Percentiles rank a stretch among this genome's conserved stretches.
phyloP scores from a whole-genome alignment of 345 rosid species.

The Camelina sativa region DNA sequence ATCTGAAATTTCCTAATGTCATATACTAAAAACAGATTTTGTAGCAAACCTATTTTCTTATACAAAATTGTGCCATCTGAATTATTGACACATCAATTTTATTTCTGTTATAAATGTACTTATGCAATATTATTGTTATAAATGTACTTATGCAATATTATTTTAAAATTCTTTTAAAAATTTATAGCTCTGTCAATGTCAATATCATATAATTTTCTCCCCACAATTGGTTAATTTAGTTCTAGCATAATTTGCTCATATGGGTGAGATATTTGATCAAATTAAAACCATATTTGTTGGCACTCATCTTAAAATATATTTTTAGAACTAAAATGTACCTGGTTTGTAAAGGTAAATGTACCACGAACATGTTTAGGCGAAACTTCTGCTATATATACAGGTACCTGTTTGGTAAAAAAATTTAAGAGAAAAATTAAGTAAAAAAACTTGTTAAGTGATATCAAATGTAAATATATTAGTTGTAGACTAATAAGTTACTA shows the following conservation, averaged over 20 bases:
- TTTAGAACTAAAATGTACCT: constrained; percentile 25
- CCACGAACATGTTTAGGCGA: constrained; percentile 45
- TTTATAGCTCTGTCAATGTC: background rate
- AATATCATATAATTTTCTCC: too few relatives aligned
- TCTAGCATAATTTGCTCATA: background rate
- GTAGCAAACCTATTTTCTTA: too few relatives aligned
- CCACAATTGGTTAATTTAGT: background rate
- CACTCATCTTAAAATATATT: background rate
- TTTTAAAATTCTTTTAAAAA: background rate
- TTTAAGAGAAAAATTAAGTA: too few relatives aligned
- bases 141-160: too few relatives aligned
- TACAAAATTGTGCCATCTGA: too few relatives aligned
- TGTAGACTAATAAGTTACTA: constrained; percentile 2
- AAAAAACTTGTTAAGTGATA: background rate
- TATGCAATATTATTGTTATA: too few relatives aligned
- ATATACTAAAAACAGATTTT: background rate
- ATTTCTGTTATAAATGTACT: too few relatives aligned
- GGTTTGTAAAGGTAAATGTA: constrained; percentile 37
- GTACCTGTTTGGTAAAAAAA: constrained; percentile 33
- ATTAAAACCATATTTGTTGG: constrained; percentile 1
- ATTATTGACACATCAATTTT: too few relatives aligned
- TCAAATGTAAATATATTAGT: background rate
- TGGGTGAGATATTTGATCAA: background rate
- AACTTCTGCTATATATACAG: constrained; percentile 48
- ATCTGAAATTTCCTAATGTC: too few relatives aligned